Base-by-base conservation (phyloP, 805 yeast genomes). In the Lachancea lanzarotensis region DNA sequence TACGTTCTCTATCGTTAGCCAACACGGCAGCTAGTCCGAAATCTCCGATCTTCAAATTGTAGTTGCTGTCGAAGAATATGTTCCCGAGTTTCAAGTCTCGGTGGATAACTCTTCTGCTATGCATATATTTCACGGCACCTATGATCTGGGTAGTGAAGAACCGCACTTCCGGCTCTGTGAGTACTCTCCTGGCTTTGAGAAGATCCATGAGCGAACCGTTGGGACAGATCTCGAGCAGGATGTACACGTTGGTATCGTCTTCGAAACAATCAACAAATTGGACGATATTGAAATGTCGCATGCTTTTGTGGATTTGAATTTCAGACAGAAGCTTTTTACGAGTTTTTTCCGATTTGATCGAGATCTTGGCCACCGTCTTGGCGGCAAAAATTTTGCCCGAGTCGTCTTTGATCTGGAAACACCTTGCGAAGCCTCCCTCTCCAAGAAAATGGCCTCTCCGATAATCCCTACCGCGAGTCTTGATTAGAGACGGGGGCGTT, bases 371-470 rank as follows among this genome's bases (percentile, higher is more conserved):
- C 31, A 93, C 95, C 0, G 98, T 95, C 62, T 93, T 93, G 27
- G 98, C 98, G 16, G 98, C 99, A 66, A 74, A 93, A 1, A 86
- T 76, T 58, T 79, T 78, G 30, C 98, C 98, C 52, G 77, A 71
- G 49, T 88, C 84, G 67, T 90, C 96, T 62, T 84, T 87, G 74
- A 93, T 93, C 65, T 93, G 97, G 69, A 93, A 93, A 63, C 99
- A 93, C 60, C 98, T 79, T 15, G 98, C 99, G 72, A 93, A 93
- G 0, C 99, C 99, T 49, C 99, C 99, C 69, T 91, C 98, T 31
- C 98, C 98, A 30, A 93, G 72, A 57, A 89, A 90, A 48, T 74
- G 74, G 1, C 98, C 98, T 61, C 98, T 78, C 52, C 84, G 87
- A 66, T 85, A 93, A 55, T 89, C 95, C 60, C 86, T 79, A 36